Conservation (phyloP, 2,329 filamentous ascomycete genomes). For the Ascochyta clinopodiicola region DNA sequence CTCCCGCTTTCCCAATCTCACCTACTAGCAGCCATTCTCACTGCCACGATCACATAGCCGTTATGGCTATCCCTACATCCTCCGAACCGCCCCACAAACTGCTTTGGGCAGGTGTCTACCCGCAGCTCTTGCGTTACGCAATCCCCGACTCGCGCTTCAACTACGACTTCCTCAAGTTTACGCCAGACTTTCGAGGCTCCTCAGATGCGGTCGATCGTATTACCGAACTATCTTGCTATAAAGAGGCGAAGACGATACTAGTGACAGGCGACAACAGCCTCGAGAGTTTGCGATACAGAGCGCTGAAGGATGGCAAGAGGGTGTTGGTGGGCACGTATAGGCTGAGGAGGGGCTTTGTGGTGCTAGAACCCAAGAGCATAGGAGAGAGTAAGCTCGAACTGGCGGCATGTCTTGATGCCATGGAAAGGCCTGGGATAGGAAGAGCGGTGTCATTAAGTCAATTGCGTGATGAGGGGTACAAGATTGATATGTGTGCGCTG, state of each 20-base stretch:
- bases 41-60: not conserved
- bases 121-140: constrained; percentile 48
- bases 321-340: constrained; percentile 53
- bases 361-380: constrained; percentile 49
- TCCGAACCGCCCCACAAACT: constrained; percentile 22
- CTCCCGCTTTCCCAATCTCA: not conserved
- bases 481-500: constrained; percentile 49
- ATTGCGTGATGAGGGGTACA: constrained; percentile 36
- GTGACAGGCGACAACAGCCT: constrained; percentile 55
- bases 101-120: constrained; percentile 44
- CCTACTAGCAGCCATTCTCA: not conserved
- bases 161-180: constrained; percentile 53
- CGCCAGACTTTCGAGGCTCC: constrained; percentile 53
- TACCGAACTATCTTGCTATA: constrained; percentile 42
- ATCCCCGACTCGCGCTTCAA: constrained; percentile 54
- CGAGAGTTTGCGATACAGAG: constrained; percentile 49
- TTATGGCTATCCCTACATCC: constrained; percentile 25
- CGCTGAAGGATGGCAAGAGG: constrained; percentile 51
- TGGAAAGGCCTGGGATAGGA: constrained; percentile 51
- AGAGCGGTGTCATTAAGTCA: constrained; percentile 45
- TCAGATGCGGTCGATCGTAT: constrained; percentile 43
- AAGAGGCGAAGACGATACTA: constrained; percentile 44
- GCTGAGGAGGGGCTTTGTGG: constrained; percentile 52
- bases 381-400: constrained; percentile 33
- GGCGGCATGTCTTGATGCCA: constrained; percentile 53